Evolutionary conservation across 2,329 filamentous ascomycete genomes (phyloP), one percentile per base, ranked within the genome.

Genomic region (Dactylellina leptospora): DNA sequence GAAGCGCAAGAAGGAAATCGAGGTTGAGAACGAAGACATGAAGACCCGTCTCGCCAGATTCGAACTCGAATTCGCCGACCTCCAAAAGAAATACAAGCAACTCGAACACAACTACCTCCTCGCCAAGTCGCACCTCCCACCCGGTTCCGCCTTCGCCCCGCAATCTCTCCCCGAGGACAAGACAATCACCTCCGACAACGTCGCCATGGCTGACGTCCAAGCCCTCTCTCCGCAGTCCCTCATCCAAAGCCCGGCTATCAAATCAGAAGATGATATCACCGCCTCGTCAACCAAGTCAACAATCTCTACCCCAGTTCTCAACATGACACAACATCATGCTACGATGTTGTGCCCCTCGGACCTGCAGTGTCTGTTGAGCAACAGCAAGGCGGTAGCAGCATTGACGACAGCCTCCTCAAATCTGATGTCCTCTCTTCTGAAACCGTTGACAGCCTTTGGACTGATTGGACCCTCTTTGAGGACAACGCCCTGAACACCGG

Each of bases 291-390:
- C 47, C 27, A 27, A 38, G 18, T 54, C 53, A 18, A 56, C 58
- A 44, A 51, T 42, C 33, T 16, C 60, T 47, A 54, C 45, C 40
- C 61, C 74, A 60, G 69, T 74, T 66, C 75, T 75, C 75, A 74
- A 63, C 86, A 83, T 87, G 95, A 95, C 93, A 97, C 95, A 97
- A 97, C 93, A 96, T 96, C 93, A 95, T 97, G 95, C 95, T 86
- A 95, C 86, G 93, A 89, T 97, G 93, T 97, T 97, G 95, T 97
- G 90, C 81, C 47, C 54, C 36, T 33, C 45, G 82, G 95, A 96
- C 95, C 95, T 96, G 95, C 95, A 90, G 95, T 99, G 95, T 97
- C 95, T 76, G 75, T 71, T 72, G 68, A 72, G 68, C 68, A 72
- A 63, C 68, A 63, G 33, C 58, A 59, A 50, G 40, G 54, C 68